Percentiles rank a stretch among this genome's conserved stretches.
Evolutionary conservation across 1,284 basidiomycete species (phyloP).

Genomic region (Anthracocystis setariae): DNA sequence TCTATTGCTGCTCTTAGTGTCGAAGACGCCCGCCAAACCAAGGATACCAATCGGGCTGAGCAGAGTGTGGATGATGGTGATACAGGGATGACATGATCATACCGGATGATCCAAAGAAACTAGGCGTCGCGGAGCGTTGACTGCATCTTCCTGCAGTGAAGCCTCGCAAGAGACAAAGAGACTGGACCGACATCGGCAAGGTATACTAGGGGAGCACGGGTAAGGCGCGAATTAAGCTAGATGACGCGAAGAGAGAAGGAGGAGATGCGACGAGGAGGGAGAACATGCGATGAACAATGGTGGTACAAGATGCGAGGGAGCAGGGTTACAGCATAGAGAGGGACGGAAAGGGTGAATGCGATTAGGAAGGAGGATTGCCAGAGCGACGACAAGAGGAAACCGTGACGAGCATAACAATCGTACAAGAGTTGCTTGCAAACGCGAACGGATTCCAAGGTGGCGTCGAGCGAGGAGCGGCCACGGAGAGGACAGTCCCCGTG

Average conservation of each 20-base stretch:
- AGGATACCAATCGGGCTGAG: not conserved
- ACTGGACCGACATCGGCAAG: slow-evolving; percentile 4
- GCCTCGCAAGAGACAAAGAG: not conserved
- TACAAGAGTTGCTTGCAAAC: slow-evolving; percentile 22
- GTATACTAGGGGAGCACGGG: slow-evolving; percentile 23
- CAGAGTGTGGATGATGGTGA: slow-evolving; percentile 5
- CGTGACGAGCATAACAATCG: slow-evolving; percentile 10
- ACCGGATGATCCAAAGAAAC: not conserved
- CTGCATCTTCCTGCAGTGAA: slow-evolving; percentile 30
- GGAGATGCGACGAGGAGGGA: slow-evolving; percentile 15
- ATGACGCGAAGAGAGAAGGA: slow-evolving; percentile 12
- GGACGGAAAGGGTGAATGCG: too few species aligned
- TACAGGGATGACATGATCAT: slow-evolving; percentile 10
- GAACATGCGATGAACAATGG: slow-evolving; percentile 7
- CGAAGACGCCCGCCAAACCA: not conserved
- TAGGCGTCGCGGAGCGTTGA: not conserved
- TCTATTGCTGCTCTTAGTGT: slow-evolving; percentile 15
- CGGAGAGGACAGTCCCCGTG: not conserved
- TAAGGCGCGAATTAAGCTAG: slow-evolving; percentile 13
- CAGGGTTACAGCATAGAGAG: slow-evolving; percentile 11
- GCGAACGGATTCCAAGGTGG: slow-evolving; percentile 9
- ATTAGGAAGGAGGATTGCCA: slow-evolving; percentile 3
- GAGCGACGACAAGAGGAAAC: not conserved
- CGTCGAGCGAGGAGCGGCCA: not conserved
- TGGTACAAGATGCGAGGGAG: slow-evolving; percentile 41